Percentiles rank a stretch among this genome's conserved stretches.
These are phyloP conservation scores for Chernovozyma sophiae-reginae DNA, from an alignment of 1,139 yeast genomes.

Conservation along the genomic window DNA sequence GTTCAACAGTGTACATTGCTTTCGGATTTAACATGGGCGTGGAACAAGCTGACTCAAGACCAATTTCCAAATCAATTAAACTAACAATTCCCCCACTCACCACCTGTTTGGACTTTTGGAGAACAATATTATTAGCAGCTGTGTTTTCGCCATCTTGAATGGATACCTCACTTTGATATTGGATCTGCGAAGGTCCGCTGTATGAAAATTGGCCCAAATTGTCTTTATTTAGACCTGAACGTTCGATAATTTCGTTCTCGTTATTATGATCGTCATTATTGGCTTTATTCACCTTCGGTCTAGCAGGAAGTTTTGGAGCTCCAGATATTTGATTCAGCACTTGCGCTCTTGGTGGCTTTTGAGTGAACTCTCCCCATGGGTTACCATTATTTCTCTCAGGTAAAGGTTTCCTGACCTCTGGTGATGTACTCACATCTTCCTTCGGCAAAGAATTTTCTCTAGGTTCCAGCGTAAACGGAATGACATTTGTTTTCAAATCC, in stretches of 20 bases:
- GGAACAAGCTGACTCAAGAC: constrained; percentile 26
- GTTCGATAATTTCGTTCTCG: not conserved
- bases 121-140: not conserved
- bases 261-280: not conserved
- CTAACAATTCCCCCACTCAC: constrained; percentile 10
- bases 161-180: not conserved
- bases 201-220: not conserved
- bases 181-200: not conserved
- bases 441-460: not conserved
- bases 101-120: not conserved
- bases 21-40: constrained; percentile 19
- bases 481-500: not conserved
- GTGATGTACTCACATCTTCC: not conserved
- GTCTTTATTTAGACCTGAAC: not conserved
- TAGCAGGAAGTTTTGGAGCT: not conserved
- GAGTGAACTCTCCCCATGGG: constrained; percentile 18
- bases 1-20: constrained; percentile 9
- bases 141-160: not conserved
- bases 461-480: not conserved
- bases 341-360: not conserved
- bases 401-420: not conserved
- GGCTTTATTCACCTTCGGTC: not conserved
- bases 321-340: not conserved
- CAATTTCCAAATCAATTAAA: constrained; percentile 39
- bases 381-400: constrained; percentile 7